Evolutionary conservation across 441 rosid genomes (phyloP).

Genomic region (Populus hybrid): DNA sequence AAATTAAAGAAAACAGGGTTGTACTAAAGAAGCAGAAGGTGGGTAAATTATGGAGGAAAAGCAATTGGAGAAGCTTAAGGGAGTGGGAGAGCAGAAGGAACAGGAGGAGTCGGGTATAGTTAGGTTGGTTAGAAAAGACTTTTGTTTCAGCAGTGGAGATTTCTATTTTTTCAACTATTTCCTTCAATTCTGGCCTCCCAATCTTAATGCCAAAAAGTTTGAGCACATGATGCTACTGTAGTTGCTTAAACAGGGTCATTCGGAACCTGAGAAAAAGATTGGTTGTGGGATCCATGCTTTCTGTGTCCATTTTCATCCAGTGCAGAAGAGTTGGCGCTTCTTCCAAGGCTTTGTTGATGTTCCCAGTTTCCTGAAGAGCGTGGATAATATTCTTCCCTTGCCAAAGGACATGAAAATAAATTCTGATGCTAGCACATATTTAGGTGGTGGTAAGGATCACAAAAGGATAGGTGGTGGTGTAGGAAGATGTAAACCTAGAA

Average conservation of each 20-base stretch:
- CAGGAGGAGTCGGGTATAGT: neutral
- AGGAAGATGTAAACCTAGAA: constrained; percentile 50
- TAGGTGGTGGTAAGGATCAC: constrained; percentile 35
- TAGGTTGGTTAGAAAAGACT: neutral
- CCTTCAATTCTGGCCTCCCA: neutral
- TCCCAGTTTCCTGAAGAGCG: constrained; percentile 92
- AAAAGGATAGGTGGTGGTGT: constrained; percentile 22
- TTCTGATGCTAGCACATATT: constrained; percentile 8
- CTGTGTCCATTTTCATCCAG: constrained; percentile 66
- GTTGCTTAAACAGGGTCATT: constrained; percentile 66
- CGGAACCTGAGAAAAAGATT: constrained; percentile 71
- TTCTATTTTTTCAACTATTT: neutral
- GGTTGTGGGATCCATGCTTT: constrained; percentile 63
- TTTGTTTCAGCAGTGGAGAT: neutral
- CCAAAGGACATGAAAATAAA: constrained; percentile 75
- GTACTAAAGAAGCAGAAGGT: neutral
- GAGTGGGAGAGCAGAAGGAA: neutral
- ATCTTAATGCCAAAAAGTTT: constrained; percentile 33
- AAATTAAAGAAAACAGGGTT: neutral
- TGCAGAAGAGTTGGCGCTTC: constrained; percentile 68
- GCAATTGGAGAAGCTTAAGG: neutral
- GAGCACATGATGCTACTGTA: constrained; percentile 72
- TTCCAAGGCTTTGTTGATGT: constrained; percentile 67
- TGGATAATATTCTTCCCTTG: constrained; percentile 72
- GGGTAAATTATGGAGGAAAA: neutral